Percentiles rank a stretch among this genome's conserved stretches.
These are phyloP conservation scores for Cyclotella sp. DNA, from an alignment of 108 stramenopile species.

Conservation along the genomic window DNA sequence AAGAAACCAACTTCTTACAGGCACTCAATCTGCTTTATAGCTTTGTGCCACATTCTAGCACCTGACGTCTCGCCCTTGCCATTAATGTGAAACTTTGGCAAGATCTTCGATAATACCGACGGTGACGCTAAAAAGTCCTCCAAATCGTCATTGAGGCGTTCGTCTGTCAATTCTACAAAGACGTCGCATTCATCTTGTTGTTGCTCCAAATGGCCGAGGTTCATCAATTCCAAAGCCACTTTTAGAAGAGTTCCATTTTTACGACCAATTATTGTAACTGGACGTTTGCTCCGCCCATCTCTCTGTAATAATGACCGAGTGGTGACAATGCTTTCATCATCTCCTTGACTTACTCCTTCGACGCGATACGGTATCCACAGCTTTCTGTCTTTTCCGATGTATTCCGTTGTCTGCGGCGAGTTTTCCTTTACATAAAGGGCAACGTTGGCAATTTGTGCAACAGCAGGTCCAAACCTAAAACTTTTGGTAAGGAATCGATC, in stretches of 20 bases:
- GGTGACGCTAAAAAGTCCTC: not conserved
- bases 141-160: not conserved
- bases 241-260: constrained; percentile 32
- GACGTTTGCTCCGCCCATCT: constrained; percentile 15
- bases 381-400: constrained; percentile 1
- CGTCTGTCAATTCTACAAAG: not conserved
- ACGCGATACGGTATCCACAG: constrained; percentile 44
- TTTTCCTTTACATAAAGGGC: constrained; percentile 44
- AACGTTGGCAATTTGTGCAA: constrained; percentile 49
- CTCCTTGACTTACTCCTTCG: constrained; percentile 26
- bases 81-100: constrained; percentile 47
- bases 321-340: constrained; percentile 20
- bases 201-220: constrained; percentile 11
- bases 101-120: not conserved
- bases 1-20: constrained; percentile 17
- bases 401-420: constrained; percentile 37
- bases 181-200: not conserved
- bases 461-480: constrained; percentile 56
- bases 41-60: constrained; percentile 17
- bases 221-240: constrained; percentile 36
- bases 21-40: constrained; percentile 21
- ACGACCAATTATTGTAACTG: constrained; percentile 27
- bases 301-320: constrained; percentile 9
- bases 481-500: constrained; percentile 34
- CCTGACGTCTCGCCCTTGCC: constrained; percentile 42